phyloP scores from a whole-genome alignment of 108 stramenopile species.

The Cyclotella kingstonii region DNA sequence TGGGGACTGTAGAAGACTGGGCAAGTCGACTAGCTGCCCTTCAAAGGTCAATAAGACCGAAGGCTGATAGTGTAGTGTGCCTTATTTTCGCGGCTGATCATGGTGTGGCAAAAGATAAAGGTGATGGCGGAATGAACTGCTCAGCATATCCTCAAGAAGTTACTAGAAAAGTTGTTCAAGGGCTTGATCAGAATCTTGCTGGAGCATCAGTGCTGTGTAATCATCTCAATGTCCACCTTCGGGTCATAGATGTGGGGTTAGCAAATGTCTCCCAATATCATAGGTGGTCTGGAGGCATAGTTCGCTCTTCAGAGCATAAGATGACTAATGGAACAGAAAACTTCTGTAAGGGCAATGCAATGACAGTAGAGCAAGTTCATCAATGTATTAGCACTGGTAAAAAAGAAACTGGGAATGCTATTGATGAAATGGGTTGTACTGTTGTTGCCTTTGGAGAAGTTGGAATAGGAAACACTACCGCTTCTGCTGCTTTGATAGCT shows the following conservation, averaged over 20 bases:
- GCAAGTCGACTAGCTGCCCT: constrained; percentile 59
- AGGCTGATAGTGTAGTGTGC: constrained; percentile 33
- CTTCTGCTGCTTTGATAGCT: constrained; percentile 60
- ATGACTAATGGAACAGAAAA: constrained; percentile 57
- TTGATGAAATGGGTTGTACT: constrained; percentile 22
- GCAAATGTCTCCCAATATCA: constrained; percentile 14
- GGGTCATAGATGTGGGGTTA: constrained; percentile 78
- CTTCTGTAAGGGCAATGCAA: constrained; percentile 58
- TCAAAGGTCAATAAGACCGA: constrained; percentile 45
- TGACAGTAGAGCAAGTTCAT: constrained; percentile 56
- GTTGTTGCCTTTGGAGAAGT: constrained; percentile 73
- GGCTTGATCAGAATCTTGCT: constrained; percentile 55
- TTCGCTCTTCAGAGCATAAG: constrained; percentile 31
- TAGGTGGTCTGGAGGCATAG: constrained; percentile 32
- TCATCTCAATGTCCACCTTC: constrained; percentile 43
- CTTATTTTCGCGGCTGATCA: constrained; percentile 83
- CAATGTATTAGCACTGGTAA: constrained; percentile 48
- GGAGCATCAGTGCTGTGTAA: constrained; percentile 63
- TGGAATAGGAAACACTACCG: constrained; percentile 86
- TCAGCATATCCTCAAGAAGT: constrained; percentile 72
- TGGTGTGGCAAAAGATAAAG: constrained; percentile 52
- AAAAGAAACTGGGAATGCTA: constrained; percentile 21
- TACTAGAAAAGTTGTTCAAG: constrained; percentile 54
- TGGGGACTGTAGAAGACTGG: constrained; percentile 77
- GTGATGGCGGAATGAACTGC: constrained; percentile 68